Conservation (phyloP, 2,329 filamentous ascomycete species). For the Aspergillus jensenii region DNA sequence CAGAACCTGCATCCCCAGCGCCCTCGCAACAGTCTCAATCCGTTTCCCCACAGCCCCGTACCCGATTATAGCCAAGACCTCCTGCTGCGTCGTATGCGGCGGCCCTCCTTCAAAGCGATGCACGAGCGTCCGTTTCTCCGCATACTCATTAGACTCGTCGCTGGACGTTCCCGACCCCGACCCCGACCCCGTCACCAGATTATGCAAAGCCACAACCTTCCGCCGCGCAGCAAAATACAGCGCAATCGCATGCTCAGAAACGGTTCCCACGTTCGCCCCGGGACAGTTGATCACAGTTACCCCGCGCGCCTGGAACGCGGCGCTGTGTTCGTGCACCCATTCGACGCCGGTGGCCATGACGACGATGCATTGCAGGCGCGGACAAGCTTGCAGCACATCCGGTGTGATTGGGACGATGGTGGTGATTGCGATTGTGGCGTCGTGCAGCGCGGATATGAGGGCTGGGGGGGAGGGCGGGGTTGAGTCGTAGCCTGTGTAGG, state of each 20-base stretch:
- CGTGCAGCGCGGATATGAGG: slow-evolving; percentile 37
- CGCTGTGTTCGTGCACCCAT: slow-evolving; percentile 41
- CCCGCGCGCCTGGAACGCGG: slow-evolving; percentile 41
- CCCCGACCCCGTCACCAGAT: slow-evolving; percentile 8
- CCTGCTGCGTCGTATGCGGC: slow-evolving; percentile 3
- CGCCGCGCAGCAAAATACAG: slow-evolving; percentile 51
- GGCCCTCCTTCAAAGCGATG: slow-evolving; percentile 41
- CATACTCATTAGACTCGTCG: slow-evolving; percentile 21
- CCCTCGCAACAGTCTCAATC: slow-evolving; percentile 33
- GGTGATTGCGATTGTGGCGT: slow-evolving; percentile 50
- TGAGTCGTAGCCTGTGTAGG: slow-evolving; percentile 38
- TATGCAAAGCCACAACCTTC: slow-evolving; percentile 40
- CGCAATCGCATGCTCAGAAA: slow-evolving; percentile 52
- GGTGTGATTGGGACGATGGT: slow-evolving; percentile 31
- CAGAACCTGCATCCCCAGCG: slow-evolving; percentile 50
- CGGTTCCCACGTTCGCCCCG: slow-evolving; percentile 48
- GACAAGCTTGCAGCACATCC: slow-evolving; percentile 36
- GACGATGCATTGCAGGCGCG: slow-evolving; percentile 38
- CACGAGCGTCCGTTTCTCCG: slow-evolving; percentile 41
- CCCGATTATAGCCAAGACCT: slow-evolving; percentile 39
- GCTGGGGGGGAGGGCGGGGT: slow-evolving; percentile 30
- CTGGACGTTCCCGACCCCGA: too few species aligned
- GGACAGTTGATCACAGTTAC: slow-evolving; percentile 50
- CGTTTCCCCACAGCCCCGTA: slow-evolving; percentile 48
- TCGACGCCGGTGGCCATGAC: slow-evolving; percentile 50